Percentiles rank a stretch among this genome's conserved stretches.
phyloP scores from a whole-genome alignment of 176 grass and related monocot species.

The Zizania latifolia region DNA sequence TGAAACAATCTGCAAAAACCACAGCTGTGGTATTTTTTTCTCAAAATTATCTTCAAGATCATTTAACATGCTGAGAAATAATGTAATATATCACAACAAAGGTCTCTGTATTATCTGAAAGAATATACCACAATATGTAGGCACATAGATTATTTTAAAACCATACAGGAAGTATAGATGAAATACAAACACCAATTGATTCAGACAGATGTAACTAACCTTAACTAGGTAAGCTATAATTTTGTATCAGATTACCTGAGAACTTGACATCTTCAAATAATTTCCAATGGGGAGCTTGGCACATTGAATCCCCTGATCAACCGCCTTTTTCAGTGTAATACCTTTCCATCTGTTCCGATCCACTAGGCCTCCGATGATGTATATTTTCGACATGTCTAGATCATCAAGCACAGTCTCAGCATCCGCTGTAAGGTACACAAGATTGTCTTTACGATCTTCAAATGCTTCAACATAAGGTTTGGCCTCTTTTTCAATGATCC shows the following conservation, averaged over 20 bases:
- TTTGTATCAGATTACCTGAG: slow-evolving; percentile 44
- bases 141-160: neutral
- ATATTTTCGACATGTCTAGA: slow-evolving; percentile 75
- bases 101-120: neutral
- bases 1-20: neutral
- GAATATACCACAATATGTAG: neutral
- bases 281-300: slow-evolving; percentile 84
- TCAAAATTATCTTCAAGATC: neutral
- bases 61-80: neutral
- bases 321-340: slow-evolving; percentile 78
- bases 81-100: neutral
- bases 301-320: slow-evolving; percentile 78
- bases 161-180: neutral
- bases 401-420: slow-evolving; percentile 74
- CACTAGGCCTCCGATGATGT: slow-evolving; percentile 93
- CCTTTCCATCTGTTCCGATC: slow-evolving; percentile 89
- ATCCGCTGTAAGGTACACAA: slow-evolving; percentile 89
- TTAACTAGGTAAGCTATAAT: neutral
- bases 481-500: slow-evolving; percentile 78
- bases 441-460: slow-evolving; percentile 60
- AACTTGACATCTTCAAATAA: slow-evolving; percentile 93
- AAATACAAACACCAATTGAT: neutral
- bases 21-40: neutral
- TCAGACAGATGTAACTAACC: neutral
- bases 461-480: slow-evolving; percentile 82